Conservation (phyloP, 805 yeast genomes). For the Ogataea saltuana region DNA sequence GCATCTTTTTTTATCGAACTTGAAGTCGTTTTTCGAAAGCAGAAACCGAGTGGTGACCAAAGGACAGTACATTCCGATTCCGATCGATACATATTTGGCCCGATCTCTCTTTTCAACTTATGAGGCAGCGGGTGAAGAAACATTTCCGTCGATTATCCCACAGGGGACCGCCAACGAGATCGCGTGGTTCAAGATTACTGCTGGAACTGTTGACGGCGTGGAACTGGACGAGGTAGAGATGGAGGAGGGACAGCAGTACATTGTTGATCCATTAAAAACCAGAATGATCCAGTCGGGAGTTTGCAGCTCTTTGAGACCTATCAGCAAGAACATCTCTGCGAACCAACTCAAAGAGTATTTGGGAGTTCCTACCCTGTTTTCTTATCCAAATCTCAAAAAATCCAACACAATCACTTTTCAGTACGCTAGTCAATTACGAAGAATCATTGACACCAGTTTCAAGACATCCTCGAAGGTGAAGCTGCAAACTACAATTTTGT, state of each 20-base stretch:
- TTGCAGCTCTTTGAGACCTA: conserved; percentile 41
- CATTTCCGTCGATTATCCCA: conserved; percentile 46
- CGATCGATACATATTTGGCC: conserved; percentile 70
- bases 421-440: conserved; percentile 52
- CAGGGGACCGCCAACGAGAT: conserved; percentile 66
- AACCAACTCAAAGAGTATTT: conserved; percentile 18
- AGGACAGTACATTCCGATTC: conserved; percentile 76
- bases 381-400: conserved; percentile 15
- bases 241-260: conserved; percentile 40
- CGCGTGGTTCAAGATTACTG: conserved; percentile 82
- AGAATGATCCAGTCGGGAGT: conserved; percentile 70
- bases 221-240: conserved; percentile 16
- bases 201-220: conserved; percentile 40
- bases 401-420: conserved; percentile 36
- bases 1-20: conserved; percentile 56
- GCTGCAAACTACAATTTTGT: conserved; percentile 60
- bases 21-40: conserved; percentile 61
- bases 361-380: conserved; percentile 16
- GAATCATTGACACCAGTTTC: conserved; percentile 56
- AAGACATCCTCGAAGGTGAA: conserved; percentile 33
- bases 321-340: conserved; percentile 18
- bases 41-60: conserved; percentile 56
- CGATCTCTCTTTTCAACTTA: conserved; percentile 49
- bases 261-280: conserved; percentile 69
- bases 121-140: conserved; percentile 18